A percentile compares a stretch with the other conserved stretches of the same genome.
phyloP scores from a whole-genome alignment of 345 rosid genomes.

The Barbarea vulgaris region DNA sequence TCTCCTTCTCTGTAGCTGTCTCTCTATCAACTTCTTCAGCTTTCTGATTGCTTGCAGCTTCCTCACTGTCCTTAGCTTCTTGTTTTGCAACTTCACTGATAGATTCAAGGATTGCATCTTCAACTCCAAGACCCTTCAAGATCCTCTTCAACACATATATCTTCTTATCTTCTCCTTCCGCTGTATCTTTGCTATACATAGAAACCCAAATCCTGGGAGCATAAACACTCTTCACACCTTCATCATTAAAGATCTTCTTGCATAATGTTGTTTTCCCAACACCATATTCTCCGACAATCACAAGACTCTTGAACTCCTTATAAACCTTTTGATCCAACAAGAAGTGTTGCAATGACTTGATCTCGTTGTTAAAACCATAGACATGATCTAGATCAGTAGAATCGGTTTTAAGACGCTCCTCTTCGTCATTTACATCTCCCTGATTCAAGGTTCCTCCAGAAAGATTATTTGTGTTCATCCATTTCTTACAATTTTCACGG shows the following conservation, averaged over 20 bases:
- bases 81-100: background rate
- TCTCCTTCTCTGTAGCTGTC: background rate
- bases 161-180: background rate
- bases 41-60: too few relatives aligned
- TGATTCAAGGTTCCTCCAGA: background rate
- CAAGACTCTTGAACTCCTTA: constrained; percentile 46
- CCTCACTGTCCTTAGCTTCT: background rate
- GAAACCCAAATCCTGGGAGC: constrained; percentile 51
- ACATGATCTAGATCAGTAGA: background rate
- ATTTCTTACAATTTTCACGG: accelerated
- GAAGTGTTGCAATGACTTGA: constrained; percentile 34
- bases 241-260: constrained; percentile 32
- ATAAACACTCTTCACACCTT: constrained; percentile 40
- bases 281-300: constrained; percentile 45
- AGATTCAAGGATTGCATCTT: background rate
- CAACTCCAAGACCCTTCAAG: constrained; percentile 41
- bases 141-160: constrained; percentile 33
- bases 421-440: background rate
- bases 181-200: background rate
- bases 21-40: background rate
- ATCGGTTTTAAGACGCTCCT: background rate
- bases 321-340: constrained; percentile 33
- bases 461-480: background rate
- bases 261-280: constrained; percentile 55
- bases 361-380: constrained; percentile 22